Evolutionary conservation across 805 yeast genomes (phyloP).

Genomic region (Saccharomycopsis vini): DNA sequence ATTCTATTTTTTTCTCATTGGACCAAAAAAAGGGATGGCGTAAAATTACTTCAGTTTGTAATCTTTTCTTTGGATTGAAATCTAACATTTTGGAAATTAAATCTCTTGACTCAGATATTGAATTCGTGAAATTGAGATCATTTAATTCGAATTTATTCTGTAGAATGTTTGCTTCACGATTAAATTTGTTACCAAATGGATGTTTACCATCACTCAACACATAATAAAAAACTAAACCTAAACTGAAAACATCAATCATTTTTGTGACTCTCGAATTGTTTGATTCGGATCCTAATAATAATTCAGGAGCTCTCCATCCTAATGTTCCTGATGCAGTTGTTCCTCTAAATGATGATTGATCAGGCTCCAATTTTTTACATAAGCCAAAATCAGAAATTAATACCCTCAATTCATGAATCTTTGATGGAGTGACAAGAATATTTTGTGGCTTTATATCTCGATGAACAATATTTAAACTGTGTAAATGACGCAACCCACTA

Average conservation of each 20-base stretch:
- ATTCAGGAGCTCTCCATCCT: constrained; percentile 98
- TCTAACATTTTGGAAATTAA: constrained; percentile 66
- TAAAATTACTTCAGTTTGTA: constrained; percentile 57
- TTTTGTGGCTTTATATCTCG: constrained; percentile 55
- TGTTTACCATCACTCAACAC: constrained; percentile 76
- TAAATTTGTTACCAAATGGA: constrained; percentile 90
- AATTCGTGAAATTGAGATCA: constrained; percentile 20
- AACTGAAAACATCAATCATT: constrained; percentile 86
- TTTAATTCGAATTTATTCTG: constrained; percentile 50
- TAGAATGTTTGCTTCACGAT: constrained; percentile 83
- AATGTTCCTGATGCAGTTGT: constrained; percentile 95
- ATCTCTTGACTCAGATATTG: constrained; percentile 51
- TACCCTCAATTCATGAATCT: constrained; percentile 37
- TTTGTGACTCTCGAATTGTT: constrained; percentile 29
- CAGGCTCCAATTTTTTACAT: constrained; percentile 84
- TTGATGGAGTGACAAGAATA: constrained; percentile 17
- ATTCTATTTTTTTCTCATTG: constrained; percentile 63
- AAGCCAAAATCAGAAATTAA: constrained; percentile 93
- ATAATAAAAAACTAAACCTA: constrained; percentile 91
- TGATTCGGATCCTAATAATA: constrained; percentile 40
- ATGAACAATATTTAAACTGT: constrained; percentile 84
- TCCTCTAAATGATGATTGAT: constrained; percentile 88
- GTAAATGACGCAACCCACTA: constrained; percentile 78
- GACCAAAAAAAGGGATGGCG: constrained; percentile 90
- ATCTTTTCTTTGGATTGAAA: constrained; percentile 58